These are phyloP conservation scores for Sporothrix curviconia DNA, from an alignment of 2,329 filamentous ascomycete species.

Conservation along the genomic window DNA sequence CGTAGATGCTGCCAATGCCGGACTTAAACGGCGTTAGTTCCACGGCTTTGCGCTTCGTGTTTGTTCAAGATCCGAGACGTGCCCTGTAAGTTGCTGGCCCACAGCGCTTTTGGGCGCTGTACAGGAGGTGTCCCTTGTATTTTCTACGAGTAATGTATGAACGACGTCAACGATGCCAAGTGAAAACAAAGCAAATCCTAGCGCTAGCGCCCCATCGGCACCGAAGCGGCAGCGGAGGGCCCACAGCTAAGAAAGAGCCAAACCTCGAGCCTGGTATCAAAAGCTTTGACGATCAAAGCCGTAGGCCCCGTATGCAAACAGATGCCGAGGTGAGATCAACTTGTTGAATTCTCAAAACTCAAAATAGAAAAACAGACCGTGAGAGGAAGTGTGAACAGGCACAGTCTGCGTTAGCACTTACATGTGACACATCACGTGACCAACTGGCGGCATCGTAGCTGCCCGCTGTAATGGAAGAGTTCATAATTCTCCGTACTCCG, in stretches of 20 bases:
- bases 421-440: too few relatives aligned
- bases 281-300: neutral
- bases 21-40: slow-evolving; percentile 6
- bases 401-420: too few relatives aligned
- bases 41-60: neutral
- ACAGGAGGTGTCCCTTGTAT: too few relatives aligned
- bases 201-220: neutral
- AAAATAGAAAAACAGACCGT: too few relatives aligned
- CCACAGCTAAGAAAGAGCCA: neutral
- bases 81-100: neutral
- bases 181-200: neutral
- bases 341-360: too few relatives aligned
- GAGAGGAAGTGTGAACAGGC: too few relatives aligned
- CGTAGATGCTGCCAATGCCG: too few relatives aligned
- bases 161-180: neutral
- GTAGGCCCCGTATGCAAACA: neutral
- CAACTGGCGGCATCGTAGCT: too few relatives aligned
- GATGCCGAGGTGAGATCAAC: neutral
- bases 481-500: too few relatives aligned
- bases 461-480: too few relatives aligned
- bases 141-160: neutral
- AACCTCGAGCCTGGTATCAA: neutral
- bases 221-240: neutral
- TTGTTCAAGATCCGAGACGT: neutral
- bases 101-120: neutral